Evolutionary conservation across 345 rosid genomes (phyloP).

Genomic region (Sapria himalayana): DNA sequence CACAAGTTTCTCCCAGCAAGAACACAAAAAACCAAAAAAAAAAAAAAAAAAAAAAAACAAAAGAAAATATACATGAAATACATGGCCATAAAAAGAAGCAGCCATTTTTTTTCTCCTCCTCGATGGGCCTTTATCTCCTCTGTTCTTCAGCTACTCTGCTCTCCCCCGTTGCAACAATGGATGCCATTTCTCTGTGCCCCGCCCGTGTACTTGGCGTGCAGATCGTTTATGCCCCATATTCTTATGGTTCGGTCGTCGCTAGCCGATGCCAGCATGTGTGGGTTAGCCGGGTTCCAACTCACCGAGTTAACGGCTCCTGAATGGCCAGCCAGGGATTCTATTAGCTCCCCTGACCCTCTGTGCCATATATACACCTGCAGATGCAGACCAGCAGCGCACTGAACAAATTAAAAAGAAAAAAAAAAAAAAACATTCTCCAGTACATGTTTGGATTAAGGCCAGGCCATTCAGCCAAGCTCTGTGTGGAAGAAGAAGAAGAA

Average conservation of each 20-base stretch:
- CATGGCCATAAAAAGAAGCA: slow-evolving; percentile 13
- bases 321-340: slow-evolving; percentile 37
- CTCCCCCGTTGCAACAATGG: slow-evolving; percentile 25
- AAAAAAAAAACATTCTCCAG: neutral
- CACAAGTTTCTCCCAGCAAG: slow-evolving; percentile 18
- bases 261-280: slow-evolving; percentile 27
- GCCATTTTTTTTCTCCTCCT: slow-evolving; percentile 7
- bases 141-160: too few relatives aligned
- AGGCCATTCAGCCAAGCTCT: neutral
- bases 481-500: neutral
- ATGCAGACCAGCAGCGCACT: neutral
- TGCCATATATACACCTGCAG: slow-evolving; percentile 53
- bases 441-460: neutral
- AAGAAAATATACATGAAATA: slow-evolving; percentile 22
- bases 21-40: slow-evolving; percentile 10
- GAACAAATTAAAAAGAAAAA: neutral
- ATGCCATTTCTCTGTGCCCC: slow-evolving; percentile 19
- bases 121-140: too few relatives aligned
- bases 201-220: slow-evolving; percentile 11
- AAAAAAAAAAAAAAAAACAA: too few relatives aligned
- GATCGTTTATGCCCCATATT: slow-evolving; percentile 34
- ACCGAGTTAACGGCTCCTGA: slow-evolving; percentile 39
- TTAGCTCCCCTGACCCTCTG: slow-evolving; percentile 23
- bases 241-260: slow-evolving; percentile 38
- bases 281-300: slow-evolving; percentile 28